Evolutionary conservation across 2,329 filamentous ascomycete species (phyloP).

Genomic region (Aspergillus neoniger): DNA sequence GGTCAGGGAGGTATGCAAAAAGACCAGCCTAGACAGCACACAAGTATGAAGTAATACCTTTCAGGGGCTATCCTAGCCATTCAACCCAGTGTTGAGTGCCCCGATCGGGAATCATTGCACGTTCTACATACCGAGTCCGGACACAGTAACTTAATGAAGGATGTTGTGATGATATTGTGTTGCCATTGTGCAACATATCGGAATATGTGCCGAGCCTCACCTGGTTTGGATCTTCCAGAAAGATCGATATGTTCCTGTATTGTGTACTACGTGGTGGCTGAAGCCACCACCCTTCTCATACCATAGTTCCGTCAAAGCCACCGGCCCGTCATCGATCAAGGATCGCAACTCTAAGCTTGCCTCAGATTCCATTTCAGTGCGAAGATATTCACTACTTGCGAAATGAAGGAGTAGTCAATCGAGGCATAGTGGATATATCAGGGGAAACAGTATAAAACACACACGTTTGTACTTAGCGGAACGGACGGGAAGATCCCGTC

Average conservation of each 20-base stretch:
- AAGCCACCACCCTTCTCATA: conserved; percentile 3
- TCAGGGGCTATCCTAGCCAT: not conserved
- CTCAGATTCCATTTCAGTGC: not conserved
- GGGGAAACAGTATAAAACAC: not conserved
- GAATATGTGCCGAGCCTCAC: conserved; percentile 1
- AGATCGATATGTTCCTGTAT: conserved; percentile 8
- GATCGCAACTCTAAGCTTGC: not conserved
- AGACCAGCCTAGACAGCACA: not conserved
- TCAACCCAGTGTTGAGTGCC: not conserved
- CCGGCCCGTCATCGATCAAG: not conserved
- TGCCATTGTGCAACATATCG: not conserved
- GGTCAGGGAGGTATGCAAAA: not conserved
- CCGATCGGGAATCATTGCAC: not conserved
- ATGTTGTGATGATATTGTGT: conserved; percentile 1
- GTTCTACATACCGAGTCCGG: not conserved
- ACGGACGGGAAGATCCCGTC: conserved; percentile 18
- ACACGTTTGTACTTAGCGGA: not conserved
- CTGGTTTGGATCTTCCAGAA: conserved; percentile 11
- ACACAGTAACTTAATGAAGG: not conserved
- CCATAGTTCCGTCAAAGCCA: not conserved
- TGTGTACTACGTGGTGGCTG: conserved; percentile 3
- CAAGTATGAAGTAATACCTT: not conserved
- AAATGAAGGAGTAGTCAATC: too few species aligned
- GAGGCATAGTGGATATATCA: not conserved
- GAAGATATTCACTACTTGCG: not conserved